phyloP scores from a whole-genome alignment of 495 filamentous ascomycete genomes.

The Cudoniella acicularis region DNA sequence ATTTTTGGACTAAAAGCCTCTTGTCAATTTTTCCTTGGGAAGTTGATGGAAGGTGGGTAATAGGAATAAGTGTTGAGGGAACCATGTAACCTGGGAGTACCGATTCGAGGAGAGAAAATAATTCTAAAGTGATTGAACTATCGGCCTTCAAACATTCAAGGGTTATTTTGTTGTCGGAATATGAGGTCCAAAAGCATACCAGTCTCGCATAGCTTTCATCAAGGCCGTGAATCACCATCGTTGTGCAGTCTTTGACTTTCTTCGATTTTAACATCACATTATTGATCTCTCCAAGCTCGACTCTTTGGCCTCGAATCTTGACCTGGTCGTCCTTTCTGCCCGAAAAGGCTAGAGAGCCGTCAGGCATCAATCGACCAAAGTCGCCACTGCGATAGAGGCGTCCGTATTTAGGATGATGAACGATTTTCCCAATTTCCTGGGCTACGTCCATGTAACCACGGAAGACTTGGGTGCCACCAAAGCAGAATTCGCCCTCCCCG shows the following conservation, averaged over 20 bases:
- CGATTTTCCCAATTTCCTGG: slow-evolving; percentile 55
- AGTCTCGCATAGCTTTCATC: slow-evolving; percentile 37
- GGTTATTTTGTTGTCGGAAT: slow-evolving; percentile 26
- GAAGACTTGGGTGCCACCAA: slow-evolving; percentile 76
- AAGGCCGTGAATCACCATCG: slow-evolving; percentile 40
- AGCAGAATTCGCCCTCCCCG: slow-evolving; percentile 74
- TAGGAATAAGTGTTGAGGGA: slow-evolving; percentile 62
- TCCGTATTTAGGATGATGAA: slow-evolving; percentile 62
- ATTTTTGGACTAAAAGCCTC: slow-evolving; percentile 32
- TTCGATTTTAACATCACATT: slow-evolving; percentile 41
- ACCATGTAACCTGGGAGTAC: slow-evolving; percentile 64
- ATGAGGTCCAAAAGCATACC: slow-evolving; percentile 56
- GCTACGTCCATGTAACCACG: slow-evolving; percentile 64
- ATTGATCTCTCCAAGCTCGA: slow-evolving; percentile 77
- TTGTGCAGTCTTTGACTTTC: slow-evolving; percentile 48
- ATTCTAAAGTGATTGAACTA: slow-evolving; percentile 20
- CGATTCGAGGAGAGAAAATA: slow-evolving; percentile 39
- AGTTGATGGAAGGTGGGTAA: slow-evolving; percentile 61
- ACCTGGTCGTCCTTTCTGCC: slow-evolving; percentile 76
- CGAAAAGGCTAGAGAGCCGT: slow-evolving; percentile 67
- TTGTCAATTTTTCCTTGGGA: slow-evolving; percentile 61
- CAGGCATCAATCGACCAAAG: slow-evolving; percentile 63
- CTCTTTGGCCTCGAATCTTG: slow-evolving; percentile 75
- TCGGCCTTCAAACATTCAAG: slow-evolving; percentile 20
- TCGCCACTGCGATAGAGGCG: slow-evolving; percentile 70